Conservation (phyloP, 1,284 basidiomycete species). For the Stereum hirsutum region DNA sequence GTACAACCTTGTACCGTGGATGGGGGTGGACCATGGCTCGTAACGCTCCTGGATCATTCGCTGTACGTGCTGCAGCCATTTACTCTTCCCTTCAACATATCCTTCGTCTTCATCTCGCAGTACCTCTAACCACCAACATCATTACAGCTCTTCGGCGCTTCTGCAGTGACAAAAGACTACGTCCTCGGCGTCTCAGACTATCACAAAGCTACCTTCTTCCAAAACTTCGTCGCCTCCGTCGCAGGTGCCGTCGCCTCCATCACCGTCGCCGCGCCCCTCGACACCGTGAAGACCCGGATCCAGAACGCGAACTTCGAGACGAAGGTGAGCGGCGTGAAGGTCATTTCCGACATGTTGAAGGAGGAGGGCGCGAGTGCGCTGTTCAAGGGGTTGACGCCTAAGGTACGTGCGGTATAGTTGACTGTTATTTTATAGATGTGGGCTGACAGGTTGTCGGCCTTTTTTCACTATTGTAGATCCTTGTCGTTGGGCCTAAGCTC, state of each 20-base stretch:
- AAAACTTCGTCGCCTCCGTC: slow-evolving; percentile 94
- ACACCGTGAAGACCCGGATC: slow-evolving; percentile 95
- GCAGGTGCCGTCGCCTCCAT: slow-evolving; percentile 94
- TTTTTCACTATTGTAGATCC: slow-evolving; percentile 47
- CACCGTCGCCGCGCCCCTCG: slow-evolving; percentile 92
- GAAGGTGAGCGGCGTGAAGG: slow-evolving; percentile 81
- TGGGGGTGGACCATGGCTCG: slow-evolving; percentile 99
- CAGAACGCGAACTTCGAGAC: slow-evolving; percentile 97
- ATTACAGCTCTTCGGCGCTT: slow-evolving; percentile 86
- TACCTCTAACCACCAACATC: neutral
- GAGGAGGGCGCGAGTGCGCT: slow-evolving; percentile 84
- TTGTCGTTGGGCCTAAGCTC: slow-evolving; percentile 96
- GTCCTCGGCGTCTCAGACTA: slow-evolving; percentile 86
- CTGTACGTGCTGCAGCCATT: slow-evolving; percentile 50
- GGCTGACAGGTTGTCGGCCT: slow-evolving; percentile 1
- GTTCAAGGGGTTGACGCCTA: slow-evolving; percentile 96
- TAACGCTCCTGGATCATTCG: slow-evolving; percentile 94
- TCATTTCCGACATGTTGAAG: slow-evolving; percentile 83
- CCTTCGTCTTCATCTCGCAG: neutral
- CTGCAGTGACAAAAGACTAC: slow-evolving; percentile 92
- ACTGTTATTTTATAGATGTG: slow-evolving; percentile 2
- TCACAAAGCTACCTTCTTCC: slow-evolving; percentile 87
- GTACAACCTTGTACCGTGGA: slow-evolving; percentile 86
- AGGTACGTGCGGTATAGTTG: slow-evolving; percentile 41
- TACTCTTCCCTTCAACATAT: neutral